Evolutionary conservation across 768 basidiomycete species (phyloP), one percentile per base, ranked within the genome.

Genomic region (Phlebiopsis gigantea): DNA sequence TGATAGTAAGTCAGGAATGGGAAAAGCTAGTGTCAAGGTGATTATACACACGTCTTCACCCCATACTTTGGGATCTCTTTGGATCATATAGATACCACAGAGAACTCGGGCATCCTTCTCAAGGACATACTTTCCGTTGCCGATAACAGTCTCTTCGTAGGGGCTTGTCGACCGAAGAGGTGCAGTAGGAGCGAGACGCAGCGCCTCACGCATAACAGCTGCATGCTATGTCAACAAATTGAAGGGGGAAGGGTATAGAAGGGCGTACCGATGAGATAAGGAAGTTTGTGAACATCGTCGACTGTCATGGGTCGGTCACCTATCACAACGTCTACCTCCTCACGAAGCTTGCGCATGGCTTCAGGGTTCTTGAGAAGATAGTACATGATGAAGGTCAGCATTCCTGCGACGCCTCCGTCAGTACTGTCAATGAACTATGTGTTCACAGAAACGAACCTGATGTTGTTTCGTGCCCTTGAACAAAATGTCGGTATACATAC

Each of bases 251-350:
- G 10, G 28, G 31, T 21, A 46, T 10, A 39, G 24, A 34, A 39
- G 47, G 8, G 19, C 60, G 31, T 49, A 73, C 76, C 76, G 12
- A 66, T 70, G 29, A 77, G 65, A 61, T 79, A 80, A 9, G 72
- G 70, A 53, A 79, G 63, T 63, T 79, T 77, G 51, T 62, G 64
- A 29, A 79, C 63, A 57, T 79, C 75, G 9, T 74, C 70, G n/a
- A 70, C 65, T 31, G 69, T 68, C 28, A 76, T 68, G 1, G 70
- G 68, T 29, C 70, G 66, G 1, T 71, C 71, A 17, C 77, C 77
- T 24, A 77, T 64, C 9, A 76, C 72, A 21, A 66, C 62, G 62
- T 83, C 80, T 17, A 83, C 66, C 56, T 83, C 79, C 5, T 70
- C 67, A 1, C 78, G 76, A 5, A 81, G 71, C 50, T 72, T 76